Evolutionary conservation across 1,284 basidiomycete genomes (phyloP), one percentile per base, ranked within the genome.

Genomic region (Mycena citricolor): DNA sequence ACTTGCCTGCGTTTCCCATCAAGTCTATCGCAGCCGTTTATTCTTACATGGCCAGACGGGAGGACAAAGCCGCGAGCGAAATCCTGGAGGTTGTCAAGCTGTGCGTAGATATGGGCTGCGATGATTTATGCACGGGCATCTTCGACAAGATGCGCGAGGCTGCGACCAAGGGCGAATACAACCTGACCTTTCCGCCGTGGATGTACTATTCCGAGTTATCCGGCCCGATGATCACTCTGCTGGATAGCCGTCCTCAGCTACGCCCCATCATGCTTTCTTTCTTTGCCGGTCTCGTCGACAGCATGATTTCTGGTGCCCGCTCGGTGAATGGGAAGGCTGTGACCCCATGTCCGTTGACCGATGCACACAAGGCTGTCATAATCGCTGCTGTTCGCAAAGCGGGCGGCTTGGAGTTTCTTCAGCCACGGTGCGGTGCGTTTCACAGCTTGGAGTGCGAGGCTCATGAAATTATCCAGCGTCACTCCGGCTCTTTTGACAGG

Each of bases 141-240:
- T 36, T 36, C 34, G 6, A 13, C 21, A 23, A 21, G 17, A 36
- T 36, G 34, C 34, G 34, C 10, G 21, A 36, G 13, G 34, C 34
- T 6, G n/a, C n/a, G n/a, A n/a, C n/a, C n/a, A n/a, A n/a, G n/a
- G n/a, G n/a, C n/a, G n/a, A n/a, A n/a, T n/a, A n/a, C n/a, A n/a
- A n/a, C n/a, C n/a, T n/a, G n/a, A n/a, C n/a, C n/a, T n/a, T n/a
- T 19, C 46, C 46, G 3, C 50, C n/a, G n/a, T n/a, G n/a, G n/a
- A n/a, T n/a, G n/a, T 52, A 52, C 19, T 48, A 52, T 8, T 19
- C 25, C 3, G 46, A 48, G 19, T 36, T 52, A 7, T 17, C 16
- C 7, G 8, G 31, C 19, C 19, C 11, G 32, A 1, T 14, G 42
- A 2, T n/a, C 49, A 19, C 23, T 28, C n/a, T 25, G 21, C 22